Base-by-base conservation (phyloP, 148 eudicot genomes). In the Nepenthes mirabilis region DNA sequence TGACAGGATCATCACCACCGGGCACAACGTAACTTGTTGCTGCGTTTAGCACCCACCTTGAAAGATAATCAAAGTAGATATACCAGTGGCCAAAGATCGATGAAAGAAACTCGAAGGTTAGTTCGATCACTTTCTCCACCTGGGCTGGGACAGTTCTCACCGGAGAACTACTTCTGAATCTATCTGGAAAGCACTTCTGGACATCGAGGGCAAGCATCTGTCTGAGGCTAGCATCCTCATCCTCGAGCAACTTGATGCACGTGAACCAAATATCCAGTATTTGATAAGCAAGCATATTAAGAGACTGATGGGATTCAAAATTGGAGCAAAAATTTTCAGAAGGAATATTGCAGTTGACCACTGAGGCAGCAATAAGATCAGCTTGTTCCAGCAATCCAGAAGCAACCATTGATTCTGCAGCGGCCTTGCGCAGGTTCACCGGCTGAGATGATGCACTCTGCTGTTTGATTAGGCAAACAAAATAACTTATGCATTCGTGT, bases 241-340 rank as follows among this genome's bases (percentile, higher is more conserved):
- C 99, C 70, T 93, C 99, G 45, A 93, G 76, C 69, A 93, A 90
- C 62, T 77, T 86, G 68, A 93, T 78, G 73, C 91, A 86, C 9
- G 79, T 77, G 68, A 84, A 86, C 99, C 99, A 93, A 43, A 72
- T 36, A 66, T 76, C 85, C 34, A 93, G 66, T 59, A 86, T 58
- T 58, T 67, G 78, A 67, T 62, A 72, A 37, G 77, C 87, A 62
- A 80, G 84, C 64, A 62, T 62, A 64, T 75, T 77, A 43, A 73
- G 60, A 36, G 65, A 69, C 5, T 70, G 72, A 37, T 66, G 61
- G 35, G 64, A 65, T 52, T 83, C 72, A 60, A 70, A 61, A 49
- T 55, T 35, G 32, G 66, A 50, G 67, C 34, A 50, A 36, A 43
- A 62, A 57, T 75, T 57, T 32, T 74, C 79, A 6, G 74, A 65